A percentile compares a stretch with the other conserved stretches of the same genome.
Evolutionary conservation across 2,329 filamentous ascomycete genomes (phyloP).

Genomic region (Aureobasidium sp.): DNA sequence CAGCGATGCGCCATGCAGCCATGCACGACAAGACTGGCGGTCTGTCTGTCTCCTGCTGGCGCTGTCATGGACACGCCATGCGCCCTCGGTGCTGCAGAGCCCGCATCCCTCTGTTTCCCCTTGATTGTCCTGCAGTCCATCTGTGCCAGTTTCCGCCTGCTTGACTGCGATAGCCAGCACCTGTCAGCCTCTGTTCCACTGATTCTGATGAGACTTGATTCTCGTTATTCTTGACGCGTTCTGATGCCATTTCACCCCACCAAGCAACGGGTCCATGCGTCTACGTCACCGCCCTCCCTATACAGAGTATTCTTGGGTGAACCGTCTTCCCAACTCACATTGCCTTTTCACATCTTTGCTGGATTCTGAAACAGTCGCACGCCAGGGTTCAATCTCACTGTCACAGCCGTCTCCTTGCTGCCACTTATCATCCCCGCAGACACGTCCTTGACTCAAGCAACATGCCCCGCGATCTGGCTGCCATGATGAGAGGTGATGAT

Average conservation of each 20-base stretch:
- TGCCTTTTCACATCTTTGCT: not conserved
- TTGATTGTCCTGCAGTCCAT: not conserved
- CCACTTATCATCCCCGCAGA: not conserved
- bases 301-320: not conserved
- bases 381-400: not conserved
- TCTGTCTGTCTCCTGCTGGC: not conserved
- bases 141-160: not conserved
- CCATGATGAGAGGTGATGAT: slow-evolving; percentile 30
- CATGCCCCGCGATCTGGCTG: slow-evolving; percentile 41
- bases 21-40: slow-evolving; percentile 11
- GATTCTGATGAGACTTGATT: not conserved
- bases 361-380: not conserved
- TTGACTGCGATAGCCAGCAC: not conserved
- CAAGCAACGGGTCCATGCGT: slow-evolving; percentile 7
- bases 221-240: not conserved
- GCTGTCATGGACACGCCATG: not conserved
- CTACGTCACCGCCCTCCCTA: not conserved
- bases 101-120: not conserved
- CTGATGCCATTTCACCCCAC: slow-evolving; percentile 11
- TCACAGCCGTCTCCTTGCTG: not conserved
- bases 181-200: not conserved
- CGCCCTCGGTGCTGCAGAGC: not conserved
- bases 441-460: not conserved
- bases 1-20: not conserved
- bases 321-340: not conserved